These are phyloP conservation scores for Hyaloperonospora brassicae DNA, from an alignment of 352 stramenopile genomes.

Conservation along the genomic window DNA sequence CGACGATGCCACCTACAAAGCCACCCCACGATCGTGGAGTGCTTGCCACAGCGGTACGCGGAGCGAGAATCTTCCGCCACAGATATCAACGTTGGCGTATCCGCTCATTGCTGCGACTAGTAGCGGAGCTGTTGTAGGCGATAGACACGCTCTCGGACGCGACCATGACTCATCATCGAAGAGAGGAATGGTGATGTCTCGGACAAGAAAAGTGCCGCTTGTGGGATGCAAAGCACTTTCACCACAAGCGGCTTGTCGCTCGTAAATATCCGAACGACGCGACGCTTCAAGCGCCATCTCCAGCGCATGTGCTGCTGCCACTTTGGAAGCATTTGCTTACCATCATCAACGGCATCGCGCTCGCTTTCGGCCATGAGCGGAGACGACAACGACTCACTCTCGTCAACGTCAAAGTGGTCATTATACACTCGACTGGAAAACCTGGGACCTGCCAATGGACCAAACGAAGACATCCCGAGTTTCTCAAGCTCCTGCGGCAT, in stretches of 20 bases:
- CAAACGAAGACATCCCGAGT: conserved; percentile 23
- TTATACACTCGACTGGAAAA: conserved; percentile 50
- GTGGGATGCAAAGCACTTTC: conserved; percentile 47
- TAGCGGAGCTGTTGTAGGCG: conserved; percentile 72
- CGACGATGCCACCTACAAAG: conserved; percentile 54
- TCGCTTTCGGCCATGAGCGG: conserved; percentile 53
- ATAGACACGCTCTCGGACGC: conserved; percentile 76
- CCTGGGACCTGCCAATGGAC: conserved; percentile 8
- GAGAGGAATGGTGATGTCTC: conserved; percentile 64
- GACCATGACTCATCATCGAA: conserved; percentile 69
- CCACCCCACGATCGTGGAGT: conserved; percentile 18
- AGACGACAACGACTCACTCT: conserved; percentile 46
- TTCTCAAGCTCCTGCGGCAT: conserved; percentile 5
- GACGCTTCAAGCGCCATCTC: conserved; percentile 54
- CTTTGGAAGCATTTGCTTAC: conserved; percentile 41
- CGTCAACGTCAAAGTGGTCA: conserved; percentile 51
- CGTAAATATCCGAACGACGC: conserved; percentile 35
- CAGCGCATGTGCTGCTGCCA: conserved; percentile 69
- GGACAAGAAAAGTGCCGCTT: conserved; percentile 41
- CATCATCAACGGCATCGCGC: conserved; percentile 12
- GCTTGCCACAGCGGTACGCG: conserved; percentile 40
- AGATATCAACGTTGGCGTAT: conserved; percentile 22
- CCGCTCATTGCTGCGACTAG: conserved; percentile 72
- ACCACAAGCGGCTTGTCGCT: conserved; percentile 35
- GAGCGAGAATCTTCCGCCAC: conserved; percentile 13